A percentile compares a stretch with the other conserved stretches of the same genome.
phyloP scores from a whole-genome alignment of 2,329 filamentous ascomycete genomes.

The Botrytis galanthina region DNA sequence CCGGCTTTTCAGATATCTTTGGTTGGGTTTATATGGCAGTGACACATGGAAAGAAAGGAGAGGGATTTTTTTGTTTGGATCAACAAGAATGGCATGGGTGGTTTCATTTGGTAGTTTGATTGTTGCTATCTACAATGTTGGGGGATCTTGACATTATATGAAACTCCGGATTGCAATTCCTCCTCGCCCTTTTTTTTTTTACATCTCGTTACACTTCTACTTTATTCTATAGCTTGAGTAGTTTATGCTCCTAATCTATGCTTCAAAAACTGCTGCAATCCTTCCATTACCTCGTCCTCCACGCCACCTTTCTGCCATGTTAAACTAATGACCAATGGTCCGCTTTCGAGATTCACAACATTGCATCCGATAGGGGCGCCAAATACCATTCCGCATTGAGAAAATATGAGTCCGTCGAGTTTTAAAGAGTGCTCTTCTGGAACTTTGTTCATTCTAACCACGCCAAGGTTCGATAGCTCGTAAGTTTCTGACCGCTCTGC shows the following conservation, averaged over 20 bases:
- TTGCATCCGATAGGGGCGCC: slow-evolving; percentile 26
- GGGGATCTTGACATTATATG: neutral
- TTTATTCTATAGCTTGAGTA: no score
- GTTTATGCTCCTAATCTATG: neutral
- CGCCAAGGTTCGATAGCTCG: slow-evolving; percentile 33
- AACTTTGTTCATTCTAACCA: slow-evolving; percentile 19
- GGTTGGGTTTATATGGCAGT: neutral
- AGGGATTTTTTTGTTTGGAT: no score
- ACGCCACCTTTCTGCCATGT: slow-evolving; percentile 30
- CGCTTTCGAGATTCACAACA: slow-evolving; percentile 23
- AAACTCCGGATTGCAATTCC: neutral
- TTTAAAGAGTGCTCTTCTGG: neutral
- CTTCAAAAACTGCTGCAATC: slow-evolving; percentile 3
- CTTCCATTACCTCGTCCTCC: slow-evolving; percentile 24
- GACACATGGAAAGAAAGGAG: neutral
- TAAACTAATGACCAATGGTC: slow-evolving; percentile 27
- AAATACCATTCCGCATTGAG: slow-evolving; percentile 28
- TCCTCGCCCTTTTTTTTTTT: neutral
- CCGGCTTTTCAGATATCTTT: neutral
- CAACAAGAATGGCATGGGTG: accelerated
- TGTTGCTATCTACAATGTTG: neutral
- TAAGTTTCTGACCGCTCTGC: slow-evolving; percentile 13
- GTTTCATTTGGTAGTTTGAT: neutral
- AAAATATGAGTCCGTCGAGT: slow-evolving; percentile 28
- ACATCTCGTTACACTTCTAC: no score